Evolutionary conservation across 768 basidiomycete species (phyloP).

Genomic region (Tephrocybe sp.): DNA sequence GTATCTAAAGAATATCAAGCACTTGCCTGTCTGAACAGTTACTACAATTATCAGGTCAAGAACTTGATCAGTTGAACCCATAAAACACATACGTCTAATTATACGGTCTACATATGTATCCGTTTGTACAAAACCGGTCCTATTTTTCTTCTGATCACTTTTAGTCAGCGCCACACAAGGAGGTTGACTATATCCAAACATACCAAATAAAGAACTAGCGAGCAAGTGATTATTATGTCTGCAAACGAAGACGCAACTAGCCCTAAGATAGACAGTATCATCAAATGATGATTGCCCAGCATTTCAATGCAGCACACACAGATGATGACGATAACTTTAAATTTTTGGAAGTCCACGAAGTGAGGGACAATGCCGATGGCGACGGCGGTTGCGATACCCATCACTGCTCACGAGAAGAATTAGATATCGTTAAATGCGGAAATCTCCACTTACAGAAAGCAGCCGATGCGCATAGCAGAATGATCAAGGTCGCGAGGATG

Average conservation of each 20-base stretch:
- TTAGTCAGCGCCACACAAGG: background rate
- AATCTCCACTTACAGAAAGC: conserved; percentile 17
- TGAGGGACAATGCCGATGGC: conserved; percentile 17
- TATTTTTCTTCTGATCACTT: conserved; percentile 29
- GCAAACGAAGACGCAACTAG: conserved; percentile 35
- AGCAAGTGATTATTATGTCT: conserved; percentile 37
- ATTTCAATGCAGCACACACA: conserved; percentile 8
- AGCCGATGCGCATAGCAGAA: conserved; percentile 10
- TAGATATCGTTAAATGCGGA: background rate
- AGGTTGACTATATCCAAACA: background rate
- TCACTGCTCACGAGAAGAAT: conserved; percentile 15
- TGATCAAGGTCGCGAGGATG: conserved; percentile 10
- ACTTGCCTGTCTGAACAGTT: conserved; percentile 30
- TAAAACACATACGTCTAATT: conserved; percentile 27
- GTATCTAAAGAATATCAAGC: background rate
- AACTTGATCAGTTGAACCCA: background rate
- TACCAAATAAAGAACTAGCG: conserved; percentile 40
- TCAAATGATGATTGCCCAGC: background rate
- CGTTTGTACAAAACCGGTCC: conserved; percentile 37
- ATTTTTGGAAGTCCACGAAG: conserved; percentile 25
- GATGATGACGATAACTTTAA: conserved; percentile 21
- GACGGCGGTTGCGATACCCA: conserved; percentile 23
- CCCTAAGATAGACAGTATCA: conserved; percentile 26
- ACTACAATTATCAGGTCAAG: conserved; percentile 15
- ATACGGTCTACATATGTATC: conserved; percentile 40